A percentile compares a stretch with the other conserved stretches of the same genome.
Conservation (phyloP, 306 rosid species). For the Medicago lupulina region DNA sequence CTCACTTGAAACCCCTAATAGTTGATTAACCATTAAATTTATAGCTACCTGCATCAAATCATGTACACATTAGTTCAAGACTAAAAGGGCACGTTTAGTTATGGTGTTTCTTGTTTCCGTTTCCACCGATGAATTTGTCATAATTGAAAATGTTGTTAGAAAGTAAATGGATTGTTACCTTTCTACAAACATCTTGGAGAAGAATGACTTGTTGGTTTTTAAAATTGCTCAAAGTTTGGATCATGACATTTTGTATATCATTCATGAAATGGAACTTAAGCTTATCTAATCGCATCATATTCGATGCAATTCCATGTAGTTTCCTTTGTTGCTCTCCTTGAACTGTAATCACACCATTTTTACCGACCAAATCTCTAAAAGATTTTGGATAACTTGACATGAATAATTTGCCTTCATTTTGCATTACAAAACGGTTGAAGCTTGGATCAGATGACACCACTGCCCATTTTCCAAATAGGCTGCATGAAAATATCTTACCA, state of each 20-base stretch:
- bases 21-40: slow-evolving; percentile 87
- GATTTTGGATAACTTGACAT: slow-evolving; percentile 89
- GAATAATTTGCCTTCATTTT: slow-evolving; percentile 82
- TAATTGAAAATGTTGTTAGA: not conserved
- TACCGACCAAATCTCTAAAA: slow-evolving; percentile 90
- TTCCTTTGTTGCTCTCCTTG: slow-evolving; percentile 93
- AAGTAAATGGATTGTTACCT: slow-evolving; percentile 33
- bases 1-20: slow-evolving; percentile 77
- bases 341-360: slow-evolving; percentile 87
- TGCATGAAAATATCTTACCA: slow-evolving; percentile 86
- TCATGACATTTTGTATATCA: slow-evolving; percentile 76
- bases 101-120: too few species aligned
- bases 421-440: slow-evolving; percentile 89
- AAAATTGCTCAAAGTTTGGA: slow-evolving; percentile 64
- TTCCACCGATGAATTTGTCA: too few species aligned
- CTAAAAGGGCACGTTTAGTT: too few species aligned
- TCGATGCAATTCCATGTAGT: slow-evolving; percentile 85
- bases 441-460: slow-evolving; percentile 89
- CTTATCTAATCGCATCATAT: slow-evolving; percentile 82
- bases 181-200: slow-evolving; percentile 90
- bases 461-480: slow-evolving; percentile 83
- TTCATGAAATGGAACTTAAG: slow-evolving; percentile 69
- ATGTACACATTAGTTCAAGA: not conserved
- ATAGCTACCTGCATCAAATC: slow-evolving; percentile 64
- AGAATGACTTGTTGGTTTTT: slow-evolving; percentile 62